Conservation (phyloP, 164 flowering plant species). For the Protea cynaroides region DNA sequence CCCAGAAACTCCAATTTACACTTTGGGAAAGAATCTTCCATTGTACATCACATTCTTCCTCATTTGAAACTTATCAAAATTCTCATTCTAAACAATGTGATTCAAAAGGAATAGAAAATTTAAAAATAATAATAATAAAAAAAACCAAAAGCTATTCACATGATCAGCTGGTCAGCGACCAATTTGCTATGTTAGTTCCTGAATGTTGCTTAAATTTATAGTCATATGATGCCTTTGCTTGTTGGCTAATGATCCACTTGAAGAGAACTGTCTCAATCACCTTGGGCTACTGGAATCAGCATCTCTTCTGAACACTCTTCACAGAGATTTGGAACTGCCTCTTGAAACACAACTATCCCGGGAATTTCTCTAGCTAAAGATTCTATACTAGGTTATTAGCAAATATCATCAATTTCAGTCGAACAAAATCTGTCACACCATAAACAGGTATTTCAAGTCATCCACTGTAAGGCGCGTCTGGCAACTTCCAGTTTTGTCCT, state of each 20-base stretch:
- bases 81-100: no score
- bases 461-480: conserved; percentile 79
- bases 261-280: not conserved
- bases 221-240: not conserved
- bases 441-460: conserved; percentile 75
- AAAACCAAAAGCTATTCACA: conserved; percentile 1
- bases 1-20: no score
- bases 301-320: not conserved
- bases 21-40: no score
- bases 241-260: not conserved
- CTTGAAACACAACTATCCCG: not conserved
- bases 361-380: not conserved
- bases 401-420: not conserved
- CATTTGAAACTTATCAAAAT: no score
- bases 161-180: conserved; percentile 2
- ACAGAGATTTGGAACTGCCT: not conserved
- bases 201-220: not conserved
- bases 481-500: conserved; percentile 61
- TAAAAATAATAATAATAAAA: no score
- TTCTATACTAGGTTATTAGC: not conserved
- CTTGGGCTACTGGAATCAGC: not conserved
- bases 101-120: no score
- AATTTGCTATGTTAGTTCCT: not conserved
- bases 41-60: no score
- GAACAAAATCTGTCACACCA: conserved; percentile 23